Evolutionary conservation across 2,329 filamentous ascomycete species (phyloP).

Genomic region (Aureobasidium sp.): DNA sequence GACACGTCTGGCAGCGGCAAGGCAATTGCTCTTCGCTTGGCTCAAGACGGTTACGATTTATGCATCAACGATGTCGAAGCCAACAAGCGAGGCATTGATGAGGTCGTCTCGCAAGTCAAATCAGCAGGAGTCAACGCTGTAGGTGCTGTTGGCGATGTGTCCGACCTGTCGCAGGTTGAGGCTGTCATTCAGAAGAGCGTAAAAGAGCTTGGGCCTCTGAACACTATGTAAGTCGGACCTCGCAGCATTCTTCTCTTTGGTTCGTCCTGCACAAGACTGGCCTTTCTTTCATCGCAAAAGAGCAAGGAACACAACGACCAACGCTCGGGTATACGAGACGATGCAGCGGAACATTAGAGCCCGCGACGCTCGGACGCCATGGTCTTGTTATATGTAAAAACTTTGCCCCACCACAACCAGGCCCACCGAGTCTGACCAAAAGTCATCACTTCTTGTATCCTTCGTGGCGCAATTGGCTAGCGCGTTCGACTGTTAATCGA

Average conservation of each 20-base stretch:
- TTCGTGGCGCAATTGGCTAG: constrained; percentile 18
- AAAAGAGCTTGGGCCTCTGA: constrained; percentile 46
- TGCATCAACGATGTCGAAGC: constrained; percentile 57
- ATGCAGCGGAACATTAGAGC: too few relatives aligned
- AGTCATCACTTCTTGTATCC: not conserved
- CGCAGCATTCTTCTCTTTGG: not conserved
- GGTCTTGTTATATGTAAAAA: not conserved
- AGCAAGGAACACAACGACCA: too few relatives aligned
- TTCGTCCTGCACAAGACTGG: too few relatives aligned
- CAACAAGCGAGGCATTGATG: constrained; percentile 47
- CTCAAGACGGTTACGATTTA: constrained; percentile 58
- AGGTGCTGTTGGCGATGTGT: constrained; percentile 55
- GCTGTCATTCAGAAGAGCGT: constrained; percentile 48
- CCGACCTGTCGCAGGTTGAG: constrained; percentile 48
- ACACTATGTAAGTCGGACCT: constrained; percentile 35
- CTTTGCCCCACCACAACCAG: not conserved
- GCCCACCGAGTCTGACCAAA: not conserved
- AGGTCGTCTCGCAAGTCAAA: constrained; percentile 48
- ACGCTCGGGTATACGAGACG: too few relatives aligned
- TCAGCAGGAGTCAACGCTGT: constrained; percentile 47
- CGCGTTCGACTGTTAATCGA: constrained; percentile 19
- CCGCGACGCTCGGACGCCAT: too few relatives aligned
- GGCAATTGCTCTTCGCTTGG: constrained; percentile 56
- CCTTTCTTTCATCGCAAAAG: too few relatives aligned
- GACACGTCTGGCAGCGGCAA: constrained; percentile 43